Base-by-base conservation (phyloP, 768 basidiomycete species). In the Tubosaeta sp. region DNA sequence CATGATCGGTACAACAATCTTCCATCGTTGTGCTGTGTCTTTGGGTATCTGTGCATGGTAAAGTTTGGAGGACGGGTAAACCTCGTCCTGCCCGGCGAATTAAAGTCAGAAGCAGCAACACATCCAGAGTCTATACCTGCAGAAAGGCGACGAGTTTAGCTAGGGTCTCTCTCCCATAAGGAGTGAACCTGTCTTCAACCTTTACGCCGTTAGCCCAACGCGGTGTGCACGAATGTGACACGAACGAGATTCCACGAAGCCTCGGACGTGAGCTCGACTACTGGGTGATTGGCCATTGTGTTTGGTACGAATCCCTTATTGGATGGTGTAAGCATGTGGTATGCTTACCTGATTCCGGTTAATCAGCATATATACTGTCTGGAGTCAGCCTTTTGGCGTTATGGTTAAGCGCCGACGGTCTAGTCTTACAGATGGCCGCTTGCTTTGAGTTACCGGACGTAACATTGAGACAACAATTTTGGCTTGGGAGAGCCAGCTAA, bases 141-240 rank as follows among this genome's bases (percentile, higher is more conserved):
- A 94, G 77, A 67, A 98, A 99, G 30, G 72, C 72, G 63, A 95
- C 79, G 44, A 99, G 80, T 61, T 86, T 93, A 32, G 82, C 78
- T 34, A 99, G 76, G 5, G 82, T 88, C 60, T 93, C 86, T 70
- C 93, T 94, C 19, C 86, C 96, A 60, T 79, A 89, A 7, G 86
- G 81, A 6, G 92, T 90, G 78, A 98, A 90, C 73, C 91, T 94
- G 78, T 90, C 86, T 73, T 95, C 89, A 52, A 94, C 73, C 90
- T 92, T 46, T 21, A 13, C 29, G 51, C 2, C 34, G 49, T 61
- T 18, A 61, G 53, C 21, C 24, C 44, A 40, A 18, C 22, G 43
- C 24, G 36, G 35, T 13, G 21, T 16, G 14, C 41, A 3, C 13
- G 36, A 29, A 21, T 16, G 27, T 42, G 10, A 48, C 34, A 71